A percentile compares a stretch with the other conserved stretches of the same genome.
phyloP scores from a whole-genome alignment of 495 filamentous ascomycete genomes.

The Emericellopsis terricola region DNA sequence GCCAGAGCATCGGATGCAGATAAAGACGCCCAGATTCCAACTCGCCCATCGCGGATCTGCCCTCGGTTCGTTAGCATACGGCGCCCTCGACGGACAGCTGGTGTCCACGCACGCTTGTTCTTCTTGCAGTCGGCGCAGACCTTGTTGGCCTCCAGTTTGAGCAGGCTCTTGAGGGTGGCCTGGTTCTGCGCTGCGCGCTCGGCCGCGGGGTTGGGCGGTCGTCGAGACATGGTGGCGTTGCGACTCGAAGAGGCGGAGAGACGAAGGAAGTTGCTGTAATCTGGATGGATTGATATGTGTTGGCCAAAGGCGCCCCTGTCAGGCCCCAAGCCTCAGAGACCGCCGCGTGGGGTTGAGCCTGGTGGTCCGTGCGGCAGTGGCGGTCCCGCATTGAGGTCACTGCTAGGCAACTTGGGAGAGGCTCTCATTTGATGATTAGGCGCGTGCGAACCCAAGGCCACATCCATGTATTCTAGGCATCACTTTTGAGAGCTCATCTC shows the following conservation, averaged over 20 bases:
- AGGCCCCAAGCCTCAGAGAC: too few relatives aligned
- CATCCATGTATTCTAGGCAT: too few relatives aligned
- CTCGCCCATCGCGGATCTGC: slow-evolving; percentile 94
- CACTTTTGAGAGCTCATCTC: too few relatives aligned
- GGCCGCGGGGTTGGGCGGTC: slow-evolving; percentile 54
- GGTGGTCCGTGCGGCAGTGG: too few relatives aligned
- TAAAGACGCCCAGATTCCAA: slow-evolving; percentile 90
- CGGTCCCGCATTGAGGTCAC: too few relatives aligned
- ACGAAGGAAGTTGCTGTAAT: too few relatives aligned
- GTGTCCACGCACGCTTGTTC: slow-evolving; percentile 64
- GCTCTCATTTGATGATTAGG: too few relatives aligned
- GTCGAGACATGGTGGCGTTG: slow-evolving; percentile 61
- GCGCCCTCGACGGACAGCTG: neutral
- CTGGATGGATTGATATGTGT: neutral
- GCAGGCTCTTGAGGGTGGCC: slow-evolving; percentile 72
- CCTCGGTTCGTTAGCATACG: neutral
- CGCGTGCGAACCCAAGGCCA: too few relatives aligned
- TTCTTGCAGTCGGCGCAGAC: slow-evolving; percentile 95
- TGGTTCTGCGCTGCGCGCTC: slow-evolving; percentile 80
- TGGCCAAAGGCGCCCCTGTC: neutral
- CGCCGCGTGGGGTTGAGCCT: too few relatives aligned
- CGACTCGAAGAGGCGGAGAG: neutral
- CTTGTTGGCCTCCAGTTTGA: slow-evolving; percentile 90
- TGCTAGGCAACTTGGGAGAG: too few relatives aligned
- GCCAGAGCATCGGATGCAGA: slow-evolving; percentile 95